phyloP scores from a whole-genome alignment of 345 rosid species.

The Xanthoceras sorbifolium region DNA sequence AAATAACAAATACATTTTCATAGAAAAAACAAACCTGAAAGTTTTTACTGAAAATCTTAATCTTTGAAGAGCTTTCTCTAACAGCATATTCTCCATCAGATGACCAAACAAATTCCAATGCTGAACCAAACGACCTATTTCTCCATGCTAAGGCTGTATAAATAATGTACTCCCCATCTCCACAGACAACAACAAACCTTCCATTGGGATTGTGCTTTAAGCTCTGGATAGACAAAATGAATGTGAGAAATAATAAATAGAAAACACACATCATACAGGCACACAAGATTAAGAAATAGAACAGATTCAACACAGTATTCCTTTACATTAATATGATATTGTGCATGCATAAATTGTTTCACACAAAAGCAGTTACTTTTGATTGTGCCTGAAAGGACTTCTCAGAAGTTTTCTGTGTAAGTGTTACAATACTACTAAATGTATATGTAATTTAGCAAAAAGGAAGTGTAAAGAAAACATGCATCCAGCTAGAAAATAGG shows the following conservation, averaged over 20 bases:
- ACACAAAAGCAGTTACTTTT: not conserved
- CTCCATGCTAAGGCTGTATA: slow-evolving; percentile 99
- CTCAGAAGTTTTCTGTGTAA: not conserved
- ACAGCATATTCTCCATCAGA: slow-evolving; percentile 98
- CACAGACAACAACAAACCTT: slow-evolving; percentile 97
- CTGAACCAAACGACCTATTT: slow-evolving; percentile 98
- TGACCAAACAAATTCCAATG: slow-evolving; percentile 96
- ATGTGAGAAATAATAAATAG: not conserved
- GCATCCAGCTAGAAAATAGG: no score
- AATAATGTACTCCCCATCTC: slow-evolving; percentile 97
- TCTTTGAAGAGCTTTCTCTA: slow-evolving; percentile 94
- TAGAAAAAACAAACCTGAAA: slow-evolving; percentile 71
- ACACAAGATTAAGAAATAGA: not conserved
- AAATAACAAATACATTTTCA: not conserved
- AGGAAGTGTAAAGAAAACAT: no score
- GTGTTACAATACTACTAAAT: not conserved
- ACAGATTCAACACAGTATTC: not conserved
- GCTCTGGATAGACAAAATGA: slow-evolving; percentile 52
- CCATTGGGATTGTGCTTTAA: slow-evolving; percentile 98
- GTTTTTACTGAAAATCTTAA: slow-evolving; percentile 84
- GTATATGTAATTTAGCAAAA: no score
- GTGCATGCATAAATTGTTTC: not conserved
- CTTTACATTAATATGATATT: not conserved
- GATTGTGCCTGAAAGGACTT: not conserved
- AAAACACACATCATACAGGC: not conserved